Percentiles rank a stretch among this genome's conserved stretches.
Evolutionary conservation across 2,329 filamentous ascomycete species (phyloP).

Genomic region (Arthroderma sp.): DNA sequence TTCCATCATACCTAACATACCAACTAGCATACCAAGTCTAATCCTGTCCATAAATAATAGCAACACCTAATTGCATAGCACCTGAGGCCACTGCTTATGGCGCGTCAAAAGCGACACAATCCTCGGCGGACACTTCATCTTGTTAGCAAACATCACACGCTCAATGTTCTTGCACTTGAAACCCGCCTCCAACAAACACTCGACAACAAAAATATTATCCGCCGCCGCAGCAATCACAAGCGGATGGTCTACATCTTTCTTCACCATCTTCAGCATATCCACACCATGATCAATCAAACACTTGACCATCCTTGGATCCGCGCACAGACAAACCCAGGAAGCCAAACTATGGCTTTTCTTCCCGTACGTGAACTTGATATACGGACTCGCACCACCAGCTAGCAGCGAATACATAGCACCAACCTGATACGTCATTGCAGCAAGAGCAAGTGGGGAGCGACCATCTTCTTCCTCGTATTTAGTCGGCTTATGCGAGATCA

Average conservation of each 20-base stretch:
- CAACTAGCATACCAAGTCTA: too few species aligned
- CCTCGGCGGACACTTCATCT: not conserved
- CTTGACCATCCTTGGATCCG: not conserved
- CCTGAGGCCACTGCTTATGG: not conserved
- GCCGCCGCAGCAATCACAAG: not conserved
- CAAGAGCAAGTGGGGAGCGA: not conserved
- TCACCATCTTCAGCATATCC: not conserved
- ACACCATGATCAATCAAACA: not conserved
- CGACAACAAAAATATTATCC: not conserved
- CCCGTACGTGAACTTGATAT: not conserved
- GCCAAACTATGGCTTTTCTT: too few species aligned
- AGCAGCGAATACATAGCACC: too few species aligned
- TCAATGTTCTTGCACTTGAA: not conserved
- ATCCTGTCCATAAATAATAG: too few species aligned
- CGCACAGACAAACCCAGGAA: too few species aligned
- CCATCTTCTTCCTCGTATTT: too few species aligned
- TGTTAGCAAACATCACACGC: too few species aligned
- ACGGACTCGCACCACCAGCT: not conserved
- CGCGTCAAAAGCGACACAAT: not conserved
- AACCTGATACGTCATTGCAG: not conserved
- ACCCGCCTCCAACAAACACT: slow-evolving; percentile 1
- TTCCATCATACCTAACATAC: too few species aligned
- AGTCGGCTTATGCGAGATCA: not conserved
- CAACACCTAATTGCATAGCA: not conserved
- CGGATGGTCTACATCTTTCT: not conserved